Percentiles rank a stretch among this genome's conserved stretches.
Evolutionary conservation across 2,329 filamentous ascomycete species (phyloP).

Genomic region (Madurella mycetomatis): DNA sequence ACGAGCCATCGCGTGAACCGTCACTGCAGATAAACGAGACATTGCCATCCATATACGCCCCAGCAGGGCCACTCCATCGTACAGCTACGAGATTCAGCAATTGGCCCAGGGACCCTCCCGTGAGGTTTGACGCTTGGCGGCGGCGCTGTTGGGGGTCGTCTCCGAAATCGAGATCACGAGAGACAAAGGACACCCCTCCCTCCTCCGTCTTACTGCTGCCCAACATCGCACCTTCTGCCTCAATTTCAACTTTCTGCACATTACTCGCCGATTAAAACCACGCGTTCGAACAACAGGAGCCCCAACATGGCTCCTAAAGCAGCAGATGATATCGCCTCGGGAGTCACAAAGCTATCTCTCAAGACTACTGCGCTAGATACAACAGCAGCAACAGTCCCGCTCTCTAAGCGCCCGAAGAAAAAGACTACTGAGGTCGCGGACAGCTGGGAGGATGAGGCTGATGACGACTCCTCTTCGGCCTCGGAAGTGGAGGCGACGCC

Average conservation of each 20-base stretch:
- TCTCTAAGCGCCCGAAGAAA: conserved; percentile 18
- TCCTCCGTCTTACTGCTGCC: conserved; percentile 1
- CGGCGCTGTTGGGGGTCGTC: not conserved
- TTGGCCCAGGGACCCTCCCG: not conserved
- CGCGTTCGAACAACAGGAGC: not conserved
- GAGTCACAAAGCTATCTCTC: conserved; percentile 24
- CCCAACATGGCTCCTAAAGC: conserved; percentile 18
- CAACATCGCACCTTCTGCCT: not conserved
- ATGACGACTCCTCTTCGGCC: conserved; percentile 6
- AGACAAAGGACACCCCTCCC: not conserved
- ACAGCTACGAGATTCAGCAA: not conserved
- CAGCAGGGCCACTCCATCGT: not conserved
- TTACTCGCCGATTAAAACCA: not conserved
- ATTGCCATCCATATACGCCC: not conserved
- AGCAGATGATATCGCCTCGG: conserved; percentile 18
- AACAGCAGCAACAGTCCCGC: not conserved
- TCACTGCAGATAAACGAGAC: not conserved
- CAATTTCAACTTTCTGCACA: not conserved
- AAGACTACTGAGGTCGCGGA: conserved; percentile 23
- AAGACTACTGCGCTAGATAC: conserved; percentile 16
- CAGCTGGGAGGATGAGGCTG: conserved; percentile 28
- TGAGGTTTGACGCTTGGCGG: conserved; percentile 1
- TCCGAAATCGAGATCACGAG: not conserved
- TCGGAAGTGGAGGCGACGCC: conserved; percentile 11
- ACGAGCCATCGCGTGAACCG: not conserved